Evolutionary conservation across 2,329 filamentous ascomycete genomes (phyloP).

Genomic region (Diaporthe destruens): DNA sequence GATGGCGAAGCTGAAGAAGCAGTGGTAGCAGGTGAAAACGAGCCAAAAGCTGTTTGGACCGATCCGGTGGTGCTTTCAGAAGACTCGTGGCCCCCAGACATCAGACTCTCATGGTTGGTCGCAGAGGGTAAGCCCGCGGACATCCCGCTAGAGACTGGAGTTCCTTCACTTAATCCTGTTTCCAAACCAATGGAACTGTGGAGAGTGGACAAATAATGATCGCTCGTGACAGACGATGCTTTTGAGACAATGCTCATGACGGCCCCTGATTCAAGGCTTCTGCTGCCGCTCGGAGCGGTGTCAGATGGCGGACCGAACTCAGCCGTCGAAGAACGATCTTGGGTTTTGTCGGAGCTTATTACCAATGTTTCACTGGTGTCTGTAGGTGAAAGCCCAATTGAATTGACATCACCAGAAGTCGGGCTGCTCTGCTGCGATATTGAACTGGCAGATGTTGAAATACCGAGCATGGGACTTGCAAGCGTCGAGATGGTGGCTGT

Average conservation of each 20-base stretch:
- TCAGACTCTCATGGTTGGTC: not conserved
- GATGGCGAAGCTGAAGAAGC: not conserved
- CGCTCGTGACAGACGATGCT: not conserved
- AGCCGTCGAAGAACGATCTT: no score
- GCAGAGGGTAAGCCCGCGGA: not conserved
- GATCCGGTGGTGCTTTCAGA: not conserved
- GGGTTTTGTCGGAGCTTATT: no score
- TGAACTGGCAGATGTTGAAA: no score
- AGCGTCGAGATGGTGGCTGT: no score
- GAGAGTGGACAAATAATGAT: no score
- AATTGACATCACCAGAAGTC: no score
- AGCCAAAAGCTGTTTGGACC: not conserved
- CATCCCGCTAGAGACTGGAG: not conserved
- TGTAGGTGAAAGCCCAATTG: no score
- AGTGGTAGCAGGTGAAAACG: no score
- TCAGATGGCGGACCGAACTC: not conserved
- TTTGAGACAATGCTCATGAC: fast-evolving
- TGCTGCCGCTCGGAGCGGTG: not conserved
- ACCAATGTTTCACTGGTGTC: no score
- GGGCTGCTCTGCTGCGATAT: no score
- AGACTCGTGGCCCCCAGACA: not conserved
- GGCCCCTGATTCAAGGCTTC: not conserved
- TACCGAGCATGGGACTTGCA: no score
- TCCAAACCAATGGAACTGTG: not conserved
- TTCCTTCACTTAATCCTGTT: not conserved